Base-by-base conservation (phyloP, 441 rosid species). In the Francoa sonchifolia region DNA sequence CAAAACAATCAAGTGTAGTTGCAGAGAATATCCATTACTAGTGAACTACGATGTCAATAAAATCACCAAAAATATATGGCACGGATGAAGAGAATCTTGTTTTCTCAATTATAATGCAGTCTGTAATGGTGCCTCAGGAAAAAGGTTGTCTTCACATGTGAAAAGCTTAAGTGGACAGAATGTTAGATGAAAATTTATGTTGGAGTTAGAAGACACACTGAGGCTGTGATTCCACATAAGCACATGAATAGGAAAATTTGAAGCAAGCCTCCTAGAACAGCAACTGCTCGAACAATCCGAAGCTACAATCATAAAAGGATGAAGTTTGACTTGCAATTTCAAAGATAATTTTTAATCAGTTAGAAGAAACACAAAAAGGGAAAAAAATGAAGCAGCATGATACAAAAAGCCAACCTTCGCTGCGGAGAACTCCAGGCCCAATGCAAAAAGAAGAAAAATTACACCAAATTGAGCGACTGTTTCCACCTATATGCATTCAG, bases 401-500 rank as follows among this genome's bases (percentile, higher is more conserved):
- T 44, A 56, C 16, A 50, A 49, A n/a, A n/a, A n/a, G 54, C 58
- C 51, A 63, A 89, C 97, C 95, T 84, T 89, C 33, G 88, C 54
- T 6, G 78, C 49, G 2, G 95, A 89, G 57, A 89, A 89, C 66
- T 89, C 97, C 51, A 89, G 67, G 54, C 97, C 97, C 60, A 89
- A 54, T 8, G 95, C 97, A 65, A 89, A 89, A 48, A 89, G 90
- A 50, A 89, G 97, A 69, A 89, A 89, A 50, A 89, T 79, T 26
- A 89, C 97, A 55, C 97, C 97, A 51, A 89, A 89, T 50, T 89
- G 95, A 61, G 95, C 94, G 54, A 89, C 95, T 36, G 97, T 89
- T 79, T 89, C 97, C 43, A 84, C 95, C 98, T 84, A 74, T 38
- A 49, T 17, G 34, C n/a, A 42, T 23, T 1, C 16, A 12, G 12